phyloP scores from a whole-genome alignment of 225 moss, liverwort and hornwort species.

The Sphagnum tenellum region DNA sequence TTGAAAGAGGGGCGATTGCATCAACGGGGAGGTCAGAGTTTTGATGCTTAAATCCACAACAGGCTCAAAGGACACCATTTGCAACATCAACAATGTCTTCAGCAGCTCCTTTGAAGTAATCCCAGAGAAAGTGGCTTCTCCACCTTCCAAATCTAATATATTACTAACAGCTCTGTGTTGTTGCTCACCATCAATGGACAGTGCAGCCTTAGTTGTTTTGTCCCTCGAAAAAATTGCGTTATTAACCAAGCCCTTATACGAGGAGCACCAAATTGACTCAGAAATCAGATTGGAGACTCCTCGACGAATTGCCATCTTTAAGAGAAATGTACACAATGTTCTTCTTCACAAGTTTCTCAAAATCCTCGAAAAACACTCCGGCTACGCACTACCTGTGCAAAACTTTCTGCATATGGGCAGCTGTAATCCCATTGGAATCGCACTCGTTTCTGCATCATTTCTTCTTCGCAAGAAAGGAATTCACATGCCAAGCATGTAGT shows the following conservation, averaged over 20 bases:
- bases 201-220: conserved; percentile 28
- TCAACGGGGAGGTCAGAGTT: conserved; percentile 58
- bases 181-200: conserved; percentile 10
- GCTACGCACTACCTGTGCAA: no score
- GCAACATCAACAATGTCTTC: conserved; percentile 49
- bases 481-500: no score
- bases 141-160: conserved; percentile 36
- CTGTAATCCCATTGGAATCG: no score
- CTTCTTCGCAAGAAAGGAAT: no score
- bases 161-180: conserved; percentile 9
- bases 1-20: conserved; percentile 41
- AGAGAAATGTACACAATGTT: no score
- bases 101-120: conserved; percentile 62
- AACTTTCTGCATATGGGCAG: no score
- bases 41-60: conserved; percentile 68
- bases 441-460: no score
- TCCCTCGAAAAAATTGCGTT: conserved; percentile 16
- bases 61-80: conserved; percentile 67
- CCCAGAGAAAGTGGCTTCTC: conserved; percentile 47
- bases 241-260: conserved; percentile 4
- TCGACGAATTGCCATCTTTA: no score
- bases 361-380: no score
- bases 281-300: no score
- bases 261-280: neutral
- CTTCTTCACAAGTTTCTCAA: no score